A percentile compares a stretch with the other conserved stretches of the same genome.
These are phyloP conservation scores for Aspergillus sojae DNA, from an alignment of 2,329 filamentous ascomycete species.

Conservation along the genomic window DNA sequence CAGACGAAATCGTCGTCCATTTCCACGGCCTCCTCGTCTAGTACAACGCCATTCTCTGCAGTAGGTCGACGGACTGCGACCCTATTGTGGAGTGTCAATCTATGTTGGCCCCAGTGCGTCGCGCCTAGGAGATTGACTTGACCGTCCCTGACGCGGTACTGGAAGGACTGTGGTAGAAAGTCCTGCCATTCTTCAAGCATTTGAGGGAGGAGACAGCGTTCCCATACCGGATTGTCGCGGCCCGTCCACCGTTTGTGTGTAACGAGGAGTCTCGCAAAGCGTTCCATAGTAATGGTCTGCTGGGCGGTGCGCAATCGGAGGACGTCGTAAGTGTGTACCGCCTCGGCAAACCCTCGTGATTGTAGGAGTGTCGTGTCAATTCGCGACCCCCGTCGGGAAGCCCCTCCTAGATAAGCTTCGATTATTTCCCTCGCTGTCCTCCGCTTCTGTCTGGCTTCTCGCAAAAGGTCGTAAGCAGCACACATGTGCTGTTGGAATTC, in stretches of 20 bases:
- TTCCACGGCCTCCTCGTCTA: slow-evolving; percentile 22
- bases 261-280: slow-evolving; percentile 26
- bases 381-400: neutral
- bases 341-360: slow-evolving; percentile 30
- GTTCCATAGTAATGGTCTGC: slow-evolving; percentile 27
- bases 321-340: slow-evolving; percentile 37
- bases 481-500: slow-evolving; percentile 31
- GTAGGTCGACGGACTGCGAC: slow-evolving; percentile 26
- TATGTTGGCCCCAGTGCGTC: slow-evolving; percentile 21
- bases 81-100: slow-evolving; percentile 19
- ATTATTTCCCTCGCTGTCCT: slow-evolving; percentile 29
- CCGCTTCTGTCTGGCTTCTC: slow-evolving; percentile 30
- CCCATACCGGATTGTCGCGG: slow-evolving; percentile 31
- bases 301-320: slow-evolving; percentile 34
- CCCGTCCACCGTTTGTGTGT: slow-evolving; percentile 22
- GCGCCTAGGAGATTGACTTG: slow-evolving; percentile 40
- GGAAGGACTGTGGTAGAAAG: slow-evolving; percentile 46
- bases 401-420: slow-evolving; percentile 25
- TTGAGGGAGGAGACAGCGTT: slow-evolving; percentile 42
- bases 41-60: slow-evolving; percentile 13
- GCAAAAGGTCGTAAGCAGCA: slow-evolving; percentile 33
- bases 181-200: slow-evolving; percentile 52
- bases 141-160: slow-evolving; percentile 44
- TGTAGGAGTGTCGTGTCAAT: slow-evolving; percentile 20
- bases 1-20: slow-evolving; percentile 32